Conservation (phyloP, 306 rosid species). For the Quercus gilva region DNA sequence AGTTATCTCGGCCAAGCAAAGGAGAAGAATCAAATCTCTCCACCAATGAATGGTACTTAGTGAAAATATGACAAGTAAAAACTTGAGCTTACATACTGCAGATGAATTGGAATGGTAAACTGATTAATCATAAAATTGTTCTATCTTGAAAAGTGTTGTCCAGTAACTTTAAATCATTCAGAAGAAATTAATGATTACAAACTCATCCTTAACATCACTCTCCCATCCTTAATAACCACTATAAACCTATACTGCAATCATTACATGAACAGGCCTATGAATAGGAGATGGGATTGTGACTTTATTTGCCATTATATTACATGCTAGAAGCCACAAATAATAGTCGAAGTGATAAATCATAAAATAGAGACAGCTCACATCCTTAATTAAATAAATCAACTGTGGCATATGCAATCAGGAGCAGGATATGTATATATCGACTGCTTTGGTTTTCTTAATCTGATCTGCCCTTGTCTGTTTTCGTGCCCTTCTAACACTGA, state of each 20-base stretch:
- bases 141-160: conserved; percentile 41
- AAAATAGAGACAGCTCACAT: conserved; percentile 26
- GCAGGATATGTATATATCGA: conserved; percentile 92
- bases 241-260: conserved; percentile 40
- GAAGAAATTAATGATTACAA: background rate
- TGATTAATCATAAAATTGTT: conserved; percentile 25
- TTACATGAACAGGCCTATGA: conserved; percentile 26
- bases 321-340: conserved; percentile 30
- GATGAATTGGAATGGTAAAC: background rate
- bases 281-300: conserved; percentile 28
- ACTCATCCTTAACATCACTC: conserved; percentile 20
- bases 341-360: conserved; percentile 31
- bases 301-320: conserved; percentile 43
- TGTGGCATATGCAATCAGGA: conserved; percentile 95
- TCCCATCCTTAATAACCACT: conserved; percentile 30
- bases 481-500: conserved; percentile 70
- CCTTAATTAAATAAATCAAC: conserved; percentile 30
- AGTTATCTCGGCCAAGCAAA: background rate
- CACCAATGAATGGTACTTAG: background rate
- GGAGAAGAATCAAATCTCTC: background rate
- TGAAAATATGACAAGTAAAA: background rate
- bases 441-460: conserved; percentile 85
- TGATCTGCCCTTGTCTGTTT: conserved; percentile 82
- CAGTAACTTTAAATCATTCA: conserved; percentile 4
- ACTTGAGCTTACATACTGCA: background rate